Evolutionary conservation across 2,329 filamentous ascomycete genomes (phyloP).

Genomic region (Dactylellina drechsleri): DNA sequence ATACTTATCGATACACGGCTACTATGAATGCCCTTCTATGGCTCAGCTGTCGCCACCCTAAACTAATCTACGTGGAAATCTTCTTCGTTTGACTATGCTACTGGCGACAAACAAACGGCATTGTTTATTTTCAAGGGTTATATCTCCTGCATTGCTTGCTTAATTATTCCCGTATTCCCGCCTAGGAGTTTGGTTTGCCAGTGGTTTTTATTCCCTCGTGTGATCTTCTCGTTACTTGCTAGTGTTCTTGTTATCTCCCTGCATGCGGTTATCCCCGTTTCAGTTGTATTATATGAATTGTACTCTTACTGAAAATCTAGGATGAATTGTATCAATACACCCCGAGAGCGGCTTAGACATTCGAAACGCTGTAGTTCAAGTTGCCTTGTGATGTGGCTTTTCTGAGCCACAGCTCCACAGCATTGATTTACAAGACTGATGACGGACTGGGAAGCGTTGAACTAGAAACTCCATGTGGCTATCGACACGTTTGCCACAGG

Average conservation of each 20-base stretch:
- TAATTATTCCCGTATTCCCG: constrained; percentile 40
- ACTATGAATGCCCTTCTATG: constrained; percentile 24
- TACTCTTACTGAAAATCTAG: constrained; percentile 51
- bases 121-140: constrained; percentile 21
- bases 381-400: constrained; percentile 8
- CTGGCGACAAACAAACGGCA: constrained; percentile 9
- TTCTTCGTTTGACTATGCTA: not conserved
- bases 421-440: too few species aligned
- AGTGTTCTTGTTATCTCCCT: constrained; percentile 11
- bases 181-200: constrained; percentile 53
- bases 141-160: constrained; percentile 37
- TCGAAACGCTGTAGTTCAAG: not conserved
- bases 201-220: constrained; percentile 25
- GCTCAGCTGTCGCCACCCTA: constrained; percentile 22
- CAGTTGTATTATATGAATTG: constrained; percentile 53
- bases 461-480: too few species aligned
- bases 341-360: constrained; percentile 32
- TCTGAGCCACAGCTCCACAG: not conserved
- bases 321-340: constrained; percentile 53
- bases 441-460: too few species aligned
- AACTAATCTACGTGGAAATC: constrained; percentile 38
- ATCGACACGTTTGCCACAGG: too few species aligned
- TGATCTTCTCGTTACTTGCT: constrained; percentile 10
- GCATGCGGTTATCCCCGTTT: constrained; percentile 16
- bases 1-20: constrained; percentile 35